Base-by-base conservation (phyloP, 257 asterid genomes). In the Ajuga chamaepitys region DNA sequence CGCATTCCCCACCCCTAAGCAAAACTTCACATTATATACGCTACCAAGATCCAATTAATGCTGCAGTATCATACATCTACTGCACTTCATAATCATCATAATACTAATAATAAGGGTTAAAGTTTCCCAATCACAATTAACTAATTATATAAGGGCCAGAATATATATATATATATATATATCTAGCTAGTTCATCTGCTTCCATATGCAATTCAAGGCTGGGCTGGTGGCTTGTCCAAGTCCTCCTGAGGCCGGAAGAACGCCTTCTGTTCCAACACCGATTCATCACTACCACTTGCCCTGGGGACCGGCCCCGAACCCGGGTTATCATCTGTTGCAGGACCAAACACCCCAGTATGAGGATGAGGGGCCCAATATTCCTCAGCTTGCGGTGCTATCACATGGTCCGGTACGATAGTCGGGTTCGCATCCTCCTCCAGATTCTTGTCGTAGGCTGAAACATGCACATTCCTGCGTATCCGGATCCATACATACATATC, bases 351-450 rank as follows among this genome's bases (percentile, higher is more conserved):
- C 68, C 98, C 98, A 0, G 96, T 88, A 57, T 79, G 44, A 17
- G 96, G 96, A 78, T 91, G 88, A 4, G 98, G 98, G 61, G 75
- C 75, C 98, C 96, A 91, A 75, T 85, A 88, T 18, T 78, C 68
- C 3, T 77, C 87, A 0, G 86, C 59, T 12, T 73, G 77, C 16
- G 79, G 45, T 9, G 82, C 69, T 38, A 85, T 85, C 55, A 80
- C 76, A 54, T 86, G 70, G 52, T 91, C 95, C 0, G 98, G 95
- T 44, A 91, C 88, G 63, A 78, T 67, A 0, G 80, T 61, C 47
- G 85, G 58, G 20, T 54, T 72, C 58, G 64, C 75, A 40, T 53
- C 71, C 17, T 88, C 98, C 68, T 91, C 98, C 0, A 70, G 82
- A 80, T 91, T 91, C 87, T 91, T 91, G 66, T 86, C 98, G 46